Conservation (phyloP, 768 basidiomycete genomes). For the Fistulinella prunicolor region DNA sequence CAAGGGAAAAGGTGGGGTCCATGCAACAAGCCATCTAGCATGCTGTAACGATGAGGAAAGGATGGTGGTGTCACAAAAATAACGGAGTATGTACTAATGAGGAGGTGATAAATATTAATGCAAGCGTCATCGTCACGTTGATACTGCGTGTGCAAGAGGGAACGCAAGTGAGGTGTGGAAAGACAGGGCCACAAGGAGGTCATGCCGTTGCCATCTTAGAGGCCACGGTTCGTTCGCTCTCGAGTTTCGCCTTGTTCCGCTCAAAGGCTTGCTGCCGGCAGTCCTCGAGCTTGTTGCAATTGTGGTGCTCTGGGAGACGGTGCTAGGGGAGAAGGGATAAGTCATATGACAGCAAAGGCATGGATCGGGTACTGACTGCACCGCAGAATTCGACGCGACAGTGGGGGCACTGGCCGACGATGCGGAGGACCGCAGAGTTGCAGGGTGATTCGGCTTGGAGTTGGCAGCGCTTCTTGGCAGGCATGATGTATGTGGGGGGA, state of each 20-base stretch:
- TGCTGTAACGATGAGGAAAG: slow-evolving; percentile 3
- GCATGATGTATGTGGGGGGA: slow-evolving; percentile 56
- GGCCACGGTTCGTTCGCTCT: slow-evolving; percentile 83
- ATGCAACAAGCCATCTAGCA: slow-evolving; percentile 14
- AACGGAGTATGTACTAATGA: slow-evolving; percentile 17
- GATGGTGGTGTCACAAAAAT: slow-evolving; percentile 9
- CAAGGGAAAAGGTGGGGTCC: not conserved
- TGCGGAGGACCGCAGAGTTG: slow-evolving; percentile 75
- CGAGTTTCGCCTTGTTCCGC: slow-evolving; percentile 82
- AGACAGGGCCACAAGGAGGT: slow-evolving; percentile 20
- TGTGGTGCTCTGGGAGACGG: slow-evolving; percentile 86
- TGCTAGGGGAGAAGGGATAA: slow-evolving; percentile 48
- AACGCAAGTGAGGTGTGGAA: slow-evolving; percentile 3
- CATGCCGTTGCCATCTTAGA: slow-evolving; percentile 83
- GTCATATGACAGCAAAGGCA: not conserved
- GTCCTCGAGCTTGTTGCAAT: slow-evolving; percentile 77
- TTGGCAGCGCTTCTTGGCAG: slow-evolving; percentile 87
- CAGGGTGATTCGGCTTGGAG: slow-evolving; percentile 53
- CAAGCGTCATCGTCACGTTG: slow-evolving; percentile 21
- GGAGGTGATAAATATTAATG: slow-evolving; percentile 28
- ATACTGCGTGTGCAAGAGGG: slow-evolving; percentile 5
- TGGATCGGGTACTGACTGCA: slow-evolving; percentile 46
- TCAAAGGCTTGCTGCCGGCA: slow-evolving; percentile 88
- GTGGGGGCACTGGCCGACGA: slow-evolving; percentile 83
- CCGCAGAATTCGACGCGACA: slow-evolving; percentile 78